Base-by-base conservation (phyloP, 768 basidiomycete genomes). In the Mycena indigotica region DNA sequence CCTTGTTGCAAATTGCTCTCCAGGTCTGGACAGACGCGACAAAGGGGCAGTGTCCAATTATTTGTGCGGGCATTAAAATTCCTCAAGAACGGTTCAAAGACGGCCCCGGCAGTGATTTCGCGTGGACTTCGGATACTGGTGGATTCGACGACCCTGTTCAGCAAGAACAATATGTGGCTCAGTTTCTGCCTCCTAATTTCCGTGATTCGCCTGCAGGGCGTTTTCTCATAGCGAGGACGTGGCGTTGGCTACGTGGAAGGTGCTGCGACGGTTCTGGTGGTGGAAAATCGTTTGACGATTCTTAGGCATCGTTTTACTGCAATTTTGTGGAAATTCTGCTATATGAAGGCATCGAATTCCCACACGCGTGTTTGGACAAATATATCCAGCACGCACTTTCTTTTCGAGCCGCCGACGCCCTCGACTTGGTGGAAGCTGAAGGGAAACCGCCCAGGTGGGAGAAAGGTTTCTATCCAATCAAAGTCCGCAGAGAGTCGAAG, bases 241-340 rank as follows among this genome's bases (percentile, higher is more conserved):
- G 61, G 61, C 25, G 44, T 6, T 62, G 61, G 61, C 29, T 62
- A 2, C 44, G 61, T 21, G 61, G 61, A 29, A 32, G 61, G 61
- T 58, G 15, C 21, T 32, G 39, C 6, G 21, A 5, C 6, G 19
- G 41, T 44, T 13, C 17, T 17, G 23, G 3, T 17, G n/a, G 29
- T n/a, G 15, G 51, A 4, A 5, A 44, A 40, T 17, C 19, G n/a
- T 16, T 35, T 17, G 17, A 25, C 26, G 26, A 28, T n/a, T 19
- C n/a, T 32, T 32, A 57, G 56, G 38, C 51, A 57, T 53, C 56
- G 56, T 1, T 10, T 35, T 4, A 57, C 56, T 1, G 56, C 50
- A 3, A 6, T 17, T 57, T 57, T 12, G n/a, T 57, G 2, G n/a
- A 25, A 10, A 21, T 29, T 30, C 21, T 57, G 1, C 32, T 57